Evolutionary conservation across 371 early-diverging fungal species (phyloP), one percentile per base, ranked within the genome.

Genomic region (Dentiscutata heterogama): DNA sequence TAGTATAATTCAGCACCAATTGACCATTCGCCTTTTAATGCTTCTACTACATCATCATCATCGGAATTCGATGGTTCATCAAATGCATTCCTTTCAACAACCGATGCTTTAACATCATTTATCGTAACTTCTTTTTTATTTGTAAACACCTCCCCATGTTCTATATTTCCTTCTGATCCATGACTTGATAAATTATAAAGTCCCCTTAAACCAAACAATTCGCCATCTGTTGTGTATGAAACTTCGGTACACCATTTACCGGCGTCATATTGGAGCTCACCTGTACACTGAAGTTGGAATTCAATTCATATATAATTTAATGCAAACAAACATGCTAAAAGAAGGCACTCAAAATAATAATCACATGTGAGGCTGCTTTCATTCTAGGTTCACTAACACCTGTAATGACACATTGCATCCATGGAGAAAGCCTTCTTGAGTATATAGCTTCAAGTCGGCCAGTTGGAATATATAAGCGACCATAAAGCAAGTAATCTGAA

Each of bases 1-100:
- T 94, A 96, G 83, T 95, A 97, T 13, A 96, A 60, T 85, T 97
- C 98, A 53, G 91, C 92, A 14, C 96, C 96, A 18, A 88, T 85
- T 0, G 94, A 92, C 94, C 94, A 94, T 82, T 92, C 90, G 1
- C 93, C 92, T 75, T 83, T 83, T 10, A 83, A 42, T 71, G 50
- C 71, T 51, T 70, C 67, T 11, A 82, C 82, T 39, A 35, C 46
- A 11, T 71, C 80, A 51, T 71, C 71, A 11, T 61, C 80, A 42
- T 65, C 27, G 20, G n/a, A 25, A 78, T 50, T 80, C 68, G 79
- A 27, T 65, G 25, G n/a, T 82, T 70, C 7, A 65, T 72, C 39
- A 18, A 42, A 3, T 16, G 6, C 5, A 13, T 63, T n/a, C 27
- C 35, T 25, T 64, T 70, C 80, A 46, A 58, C 56, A 39, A 31